Evolutionary conservation across 2,329 filamentous ascomycete genomes (phyloP).

Genomic region (Colletotrichum coccodes): DNA sequence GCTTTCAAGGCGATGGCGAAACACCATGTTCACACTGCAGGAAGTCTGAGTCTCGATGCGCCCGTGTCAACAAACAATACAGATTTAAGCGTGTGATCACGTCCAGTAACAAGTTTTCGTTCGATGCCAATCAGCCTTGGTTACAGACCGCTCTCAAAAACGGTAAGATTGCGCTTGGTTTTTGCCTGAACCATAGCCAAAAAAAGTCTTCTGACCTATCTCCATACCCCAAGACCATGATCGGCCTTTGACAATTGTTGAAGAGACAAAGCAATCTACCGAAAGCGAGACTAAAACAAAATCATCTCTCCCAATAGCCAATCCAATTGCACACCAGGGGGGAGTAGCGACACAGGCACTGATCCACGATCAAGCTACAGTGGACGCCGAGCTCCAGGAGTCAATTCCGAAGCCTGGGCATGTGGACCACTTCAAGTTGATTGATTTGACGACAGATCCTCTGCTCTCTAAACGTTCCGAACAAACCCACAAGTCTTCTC

Average conservation of each 20-base stretch:
- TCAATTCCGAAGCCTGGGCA: not conserved
- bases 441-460: not conserved
- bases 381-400: not conserved
- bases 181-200: too few relatives aligned
- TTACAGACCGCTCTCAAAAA: not conserved
- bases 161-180: not conserved
- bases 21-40: slow-evolving; percentile 14
- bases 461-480: too few relatives aligned
- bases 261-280: not conserved
- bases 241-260: not conserved
- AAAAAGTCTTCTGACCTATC: too few relatives aligned
- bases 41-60: slow-evolving; percentile 7
- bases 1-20: slow-evolving; percentile 7
- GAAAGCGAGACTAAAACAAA: not conserved
- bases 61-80: slow-evolving; percentile 8
- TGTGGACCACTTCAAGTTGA: not conserved
- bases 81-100: slow-evolving; percentile 14
- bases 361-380: not conserved
- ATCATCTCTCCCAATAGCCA: not conserved
- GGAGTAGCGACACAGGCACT: too few relatives aligned
- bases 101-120: slow-evolving; percentile 3
- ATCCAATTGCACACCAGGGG: not conserved
- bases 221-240: too few relatives aligned
- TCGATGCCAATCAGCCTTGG: slow-evolving; percentile 16
- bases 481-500: too few relatives aligned